Conservation (phyloP, 768 basidiomycete species). For the Kwoniella mangroviensis region DNA sequence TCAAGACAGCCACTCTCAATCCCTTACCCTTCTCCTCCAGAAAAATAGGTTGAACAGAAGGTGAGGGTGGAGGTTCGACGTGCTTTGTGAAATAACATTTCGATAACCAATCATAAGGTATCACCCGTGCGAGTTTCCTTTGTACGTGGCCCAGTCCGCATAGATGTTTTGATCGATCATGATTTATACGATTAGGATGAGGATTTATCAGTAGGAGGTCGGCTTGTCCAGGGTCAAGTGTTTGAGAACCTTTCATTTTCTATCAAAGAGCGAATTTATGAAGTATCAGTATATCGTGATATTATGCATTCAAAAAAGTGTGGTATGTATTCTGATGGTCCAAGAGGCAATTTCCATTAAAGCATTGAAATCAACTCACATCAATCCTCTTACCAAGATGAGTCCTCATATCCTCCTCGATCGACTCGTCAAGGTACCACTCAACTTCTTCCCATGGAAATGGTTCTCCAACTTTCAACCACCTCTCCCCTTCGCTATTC, state of each 20-base stretch:
- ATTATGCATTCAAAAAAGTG: not conserved
- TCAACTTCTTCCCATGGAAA: conserved; percentile 20
- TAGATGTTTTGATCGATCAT: not conserved
- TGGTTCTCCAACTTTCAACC: conserved; percentile 7
- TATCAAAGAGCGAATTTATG: not conserved
- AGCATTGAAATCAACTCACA: conserved; percentile 9
- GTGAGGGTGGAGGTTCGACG: not conserved
- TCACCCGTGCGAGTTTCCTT: not conserved
- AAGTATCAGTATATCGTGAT: not conserved
- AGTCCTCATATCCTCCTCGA: conserved; percentile 4
- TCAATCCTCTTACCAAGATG: conserved; percentile 14
- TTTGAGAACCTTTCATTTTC: conserved; percentile 12
- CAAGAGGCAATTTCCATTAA: not conserved
- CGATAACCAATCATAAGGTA: conserved; percentile 19
- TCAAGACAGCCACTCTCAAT: conserved; percentile 6
- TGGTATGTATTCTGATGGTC: not conserved
- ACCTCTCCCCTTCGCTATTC: not conserved
- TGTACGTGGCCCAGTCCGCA: conserved; percentile 1
- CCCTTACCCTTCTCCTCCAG: not conserved
- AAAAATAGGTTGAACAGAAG: not conserved
- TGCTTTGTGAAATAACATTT: conserved; percentile 21
- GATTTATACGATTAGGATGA: not conserved
- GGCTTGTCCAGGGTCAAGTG: not conserved
- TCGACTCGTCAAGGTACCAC: conserved; percentile 14
- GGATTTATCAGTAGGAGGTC: conserved; percentile 23